phyloP scores from a whole-genome alignment of 2,329 filamentous ascomycete species.

The Stemphylium vesicarium region DNA sequence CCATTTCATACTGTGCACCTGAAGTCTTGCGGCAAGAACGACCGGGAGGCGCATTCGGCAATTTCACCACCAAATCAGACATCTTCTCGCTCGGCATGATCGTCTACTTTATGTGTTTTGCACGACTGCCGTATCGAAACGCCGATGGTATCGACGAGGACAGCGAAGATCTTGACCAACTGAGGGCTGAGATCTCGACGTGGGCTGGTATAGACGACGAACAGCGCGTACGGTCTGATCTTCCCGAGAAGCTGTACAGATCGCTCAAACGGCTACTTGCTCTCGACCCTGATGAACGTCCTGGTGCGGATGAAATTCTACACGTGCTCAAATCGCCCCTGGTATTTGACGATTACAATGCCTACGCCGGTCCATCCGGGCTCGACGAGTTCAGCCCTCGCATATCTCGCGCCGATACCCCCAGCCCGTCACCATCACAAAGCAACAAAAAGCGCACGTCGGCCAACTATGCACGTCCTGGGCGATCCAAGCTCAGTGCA shows the following conservation, averaged over 20 bases:
- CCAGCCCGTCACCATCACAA: constrained; percentile 40
- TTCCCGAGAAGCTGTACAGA: constrained; percentile 85
- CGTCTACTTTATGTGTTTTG: constrained; percentile 97
- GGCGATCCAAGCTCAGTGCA: constrained; percentile 44
- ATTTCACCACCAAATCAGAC: constrained; percentile 96
- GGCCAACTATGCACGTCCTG: constrained; percentile 36
- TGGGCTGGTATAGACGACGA: constrained; percentile 90
- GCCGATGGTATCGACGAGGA: constrained; percentile 89
- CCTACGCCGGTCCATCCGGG: constrained; percentile 46
- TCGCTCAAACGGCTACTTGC: constrained; percentile 83
- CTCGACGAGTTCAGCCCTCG: constrained; percentile 47
- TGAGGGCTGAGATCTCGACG: constrained; percentile 82
- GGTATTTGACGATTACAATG: constrained; percentile 54
- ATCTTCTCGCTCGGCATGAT: constrained; percentile 99
- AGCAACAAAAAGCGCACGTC: constrained; percentile 31
- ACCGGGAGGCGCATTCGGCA: constrained; percentile 75
- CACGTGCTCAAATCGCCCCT: constrained; percentile 74
- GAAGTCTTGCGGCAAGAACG: constrained; percentile 78
- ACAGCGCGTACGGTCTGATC: constrained; percentile 74
- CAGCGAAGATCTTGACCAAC: constrained; percentile 83
- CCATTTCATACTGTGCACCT: constrained; percentile 95
- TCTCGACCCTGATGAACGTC: constrained; percentile 75
- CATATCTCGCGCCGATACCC: constrained; percentile 55
- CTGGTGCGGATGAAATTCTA: constrained; percentile 85
- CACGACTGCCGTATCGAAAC: constrained; percentile 80